Evolutionary conservation across 1,139 yeast genomes (phyloP).

Genomic region (Suhomyces maxii): DNA sequence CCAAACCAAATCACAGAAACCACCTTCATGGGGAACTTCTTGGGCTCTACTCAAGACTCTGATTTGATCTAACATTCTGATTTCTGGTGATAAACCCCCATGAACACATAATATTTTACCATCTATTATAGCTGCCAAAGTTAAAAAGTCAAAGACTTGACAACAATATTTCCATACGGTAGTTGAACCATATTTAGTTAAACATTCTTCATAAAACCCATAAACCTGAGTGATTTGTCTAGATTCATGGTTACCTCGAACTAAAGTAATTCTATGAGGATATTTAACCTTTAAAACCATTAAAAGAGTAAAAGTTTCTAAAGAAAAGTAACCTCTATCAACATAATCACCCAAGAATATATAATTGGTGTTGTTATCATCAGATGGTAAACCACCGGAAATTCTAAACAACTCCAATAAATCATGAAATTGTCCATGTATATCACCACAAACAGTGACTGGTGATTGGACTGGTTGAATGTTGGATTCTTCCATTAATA

Average conservation of each 20-base stretch:
- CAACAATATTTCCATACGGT: constrained; percentile 98
- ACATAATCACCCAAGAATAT: constrained; percentile 93
- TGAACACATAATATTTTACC: constrained; percentile 93
- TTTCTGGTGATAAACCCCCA: constrained; percentile 97
- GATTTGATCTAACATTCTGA: constrained; percentile 94
- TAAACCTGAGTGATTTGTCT: constrained; percentile 95
- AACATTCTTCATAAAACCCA: constrained; percentile 89
- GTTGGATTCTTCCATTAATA: constrained; percentile 47
- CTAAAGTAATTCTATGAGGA: constrained; percentile 83
- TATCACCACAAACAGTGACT: constrained; percentile 97
- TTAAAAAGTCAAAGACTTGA: constrained; percentile 90
- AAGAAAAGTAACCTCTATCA: constrained; percentile 91
- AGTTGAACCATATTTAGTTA: constrained; percentile 90
- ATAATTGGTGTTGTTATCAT: constrained; percentile 55
- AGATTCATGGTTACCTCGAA: constrained; percentile 92
- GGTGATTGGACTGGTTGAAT: constrained; percentile 97
- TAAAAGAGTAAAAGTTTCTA: constrained; percentile 87
- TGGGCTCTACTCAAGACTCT: constrained; percentile 95
- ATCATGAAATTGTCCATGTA: constrained; percentile 98
- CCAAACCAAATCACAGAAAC: constrained; percentile 97
- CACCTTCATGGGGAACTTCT: constrained; percentile 99
- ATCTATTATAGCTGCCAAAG: constrained; percentile 92
- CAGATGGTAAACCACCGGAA: constrained; percentile 84
- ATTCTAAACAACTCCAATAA: constrained; percentile 86
- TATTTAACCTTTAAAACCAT: constrained; percentile 88